These are phyloP conservation scores for Diplodia intermedia DNA, from an alignment of 2,329 filamentous ascomycete genomes.

Conservation along the genomic window DNA sequence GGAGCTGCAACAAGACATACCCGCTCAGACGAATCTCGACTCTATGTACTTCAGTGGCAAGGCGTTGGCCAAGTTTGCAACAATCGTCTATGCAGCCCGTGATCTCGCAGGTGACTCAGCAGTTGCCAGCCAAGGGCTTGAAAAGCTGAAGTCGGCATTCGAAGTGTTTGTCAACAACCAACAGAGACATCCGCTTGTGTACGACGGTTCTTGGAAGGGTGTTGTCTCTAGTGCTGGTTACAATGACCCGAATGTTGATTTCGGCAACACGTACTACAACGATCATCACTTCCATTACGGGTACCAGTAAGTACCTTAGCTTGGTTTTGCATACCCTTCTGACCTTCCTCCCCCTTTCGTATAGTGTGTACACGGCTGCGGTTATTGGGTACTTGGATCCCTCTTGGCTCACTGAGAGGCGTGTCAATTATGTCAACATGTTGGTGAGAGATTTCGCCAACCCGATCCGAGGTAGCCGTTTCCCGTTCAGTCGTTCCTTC, in stretches of 20 bases:
- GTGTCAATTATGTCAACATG: slow-evolving; percentile 81
- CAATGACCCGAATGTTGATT: slow-evolving; percentile 76
- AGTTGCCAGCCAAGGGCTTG: slow-evolving; percentile 60
- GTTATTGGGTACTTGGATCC: slow-evolving; percentile 83
- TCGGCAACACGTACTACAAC: slow-evolving; percentile 88
- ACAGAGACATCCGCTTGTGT: slow-evolving; percentile 61
- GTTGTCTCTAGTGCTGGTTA: slow-evolving; percentile 81
- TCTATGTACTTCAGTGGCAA: slow-evolving; percentile 70
- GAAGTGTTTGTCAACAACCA: slow-evolving; percentile 56
- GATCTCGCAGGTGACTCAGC: slow-evolving; percentile 65
- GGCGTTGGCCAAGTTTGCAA: slow-evolving; percentile 54
- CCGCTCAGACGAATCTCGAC: slow-evolving; percentile 74
- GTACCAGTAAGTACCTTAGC: slow-evolving; percentile 23
- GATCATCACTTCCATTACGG: slow-evolving; percentile 74
- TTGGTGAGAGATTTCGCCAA: slow-evolving; percentile 87
- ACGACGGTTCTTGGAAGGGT: slow-evolving; percentile 75
- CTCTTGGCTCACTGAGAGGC: slow-evolving; percentile 70
- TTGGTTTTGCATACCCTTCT: not conserved
- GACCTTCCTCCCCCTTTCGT: not conserved
- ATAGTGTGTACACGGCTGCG: slow-evolving; percentile 70
- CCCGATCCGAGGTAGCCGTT: slow-evolving; percentile 71
- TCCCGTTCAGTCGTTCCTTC: slow-evolving; percentile 75
- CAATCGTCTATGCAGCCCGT: slow-evolving; percentile 56
- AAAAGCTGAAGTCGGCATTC: slow-evolving; percentile 59
- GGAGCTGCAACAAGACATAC: slow-evolving; percentile 80